Conservation (phyloP, 2,329 filamentous ascomycete species). For the Diaporthe vaccinii region DNA sequence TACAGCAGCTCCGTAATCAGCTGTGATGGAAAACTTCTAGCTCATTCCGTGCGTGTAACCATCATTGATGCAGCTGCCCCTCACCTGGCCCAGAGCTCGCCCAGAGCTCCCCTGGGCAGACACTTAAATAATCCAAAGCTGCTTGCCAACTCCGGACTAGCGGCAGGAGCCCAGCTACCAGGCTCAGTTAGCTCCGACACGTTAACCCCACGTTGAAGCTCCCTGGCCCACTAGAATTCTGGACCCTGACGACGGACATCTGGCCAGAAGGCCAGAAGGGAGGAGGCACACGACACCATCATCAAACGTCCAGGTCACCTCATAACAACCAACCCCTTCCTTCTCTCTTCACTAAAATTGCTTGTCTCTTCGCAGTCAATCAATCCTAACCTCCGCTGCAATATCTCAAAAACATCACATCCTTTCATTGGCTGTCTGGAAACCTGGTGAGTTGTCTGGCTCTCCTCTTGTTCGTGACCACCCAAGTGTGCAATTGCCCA, state of each 20-base stretch:
- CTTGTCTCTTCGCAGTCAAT: conserved; percentile 23
- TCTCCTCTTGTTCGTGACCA: neutral
- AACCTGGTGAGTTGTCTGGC: conserved; percentile 22
- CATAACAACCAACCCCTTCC: neutral
- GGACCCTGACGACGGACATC: conserved; percentile 36
- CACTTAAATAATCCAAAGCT: conserved; percentile 1
- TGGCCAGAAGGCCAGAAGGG: conserved; percentile 38
- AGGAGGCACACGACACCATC: conserved; percentile 38
- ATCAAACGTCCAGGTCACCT: conserved; percentile 27
- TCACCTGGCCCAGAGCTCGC: neutral
- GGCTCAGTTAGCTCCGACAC: conserved; percentile 26
- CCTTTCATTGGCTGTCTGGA: conserved; percentile 6
- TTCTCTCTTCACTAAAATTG: conserved; percentile 23
- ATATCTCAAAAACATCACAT: neutral
- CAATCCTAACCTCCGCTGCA: neutral
- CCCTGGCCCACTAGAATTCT: conserved; percentile 33
- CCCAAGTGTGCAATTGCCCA: neutral
- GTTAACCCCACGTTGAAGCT: conserved; percentile 36
- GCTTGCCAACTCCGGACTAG: conserved; percentile 26
- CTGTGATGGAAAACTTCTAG: neutral
- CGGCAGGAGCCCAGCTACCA: conserved; percentile 26
- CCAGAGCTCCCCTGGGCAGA: conserved; percentile 3
- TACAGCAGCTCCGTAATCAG: no score
- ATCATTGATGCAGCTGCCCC: conserved; percentile 7
- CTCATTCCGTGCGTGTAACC: neutral